Percentiles rank a stretch among this genome's conserved stretches.
Conservation (phyloP, 371 early-diverging fungal species). For the Sporodiniella umbellata region DNA sequence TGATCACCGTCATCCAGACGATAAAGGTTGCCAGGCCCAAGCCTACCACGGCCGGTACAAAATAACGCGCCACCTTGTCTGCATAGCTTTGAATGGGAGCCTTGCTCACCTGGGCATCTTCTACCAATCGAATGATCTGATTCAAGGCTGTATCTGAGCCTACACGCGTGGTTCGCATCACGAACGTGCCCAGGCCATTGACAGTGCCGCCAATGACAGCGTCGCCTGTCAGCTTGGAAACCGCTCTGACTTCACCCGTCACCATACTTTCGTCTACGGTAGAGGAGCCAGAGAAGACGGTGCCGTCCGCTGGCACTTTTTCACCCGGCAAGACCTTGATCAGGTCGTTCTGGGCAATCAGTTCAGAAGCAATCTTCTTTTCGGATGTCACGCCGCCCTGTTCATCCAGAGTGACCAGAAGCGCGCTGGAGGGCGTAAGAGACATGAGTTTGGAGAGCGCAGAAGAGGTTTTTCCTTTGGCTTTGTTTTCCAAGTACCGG, state of each 20-base stretch:
- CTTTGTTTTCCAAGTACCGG: constrained; percentile 86
- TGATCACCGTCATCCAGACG: constrained; percentile 71
- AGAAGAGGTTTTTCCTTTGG: constrained; percentile 87
- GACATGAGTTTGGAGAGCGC: constrained; percentile 86
- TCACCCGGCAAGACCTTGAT: constrained; percentile 90
- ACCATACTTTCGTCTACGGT: constrained; percentile 96
- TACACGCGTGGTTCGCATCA: constrained; percentile 66
- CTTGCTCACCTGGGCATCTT: constrained; percentile 79
- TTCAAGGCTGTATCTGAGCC: constrained; percentile 77
- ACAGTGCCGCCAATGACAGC: constrained; percentile 89
- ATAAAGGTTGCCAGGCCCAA: constrained; percentile 72
- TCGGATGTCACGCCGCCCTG: constrained; percentile 48
- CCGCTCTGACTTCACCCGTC: constrained; percentile 94
- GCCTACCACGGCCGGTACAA: constrained; percentile 83
- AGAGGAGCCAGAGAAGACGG: constrained; percentile 72
- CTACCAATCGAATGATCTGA: constrained; percentile 85
- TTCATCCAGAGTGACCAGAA: constrained; percentile 31
- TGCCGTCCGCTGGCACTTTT: constrained; percentile 89
- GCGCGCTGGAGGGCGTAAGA: constrained; percentile 70
- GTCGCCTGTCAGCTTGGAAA: constrained; percentile 68
- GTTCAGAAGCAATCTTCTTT: constrained; percentile 21
- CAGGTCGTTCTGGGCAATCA: constrained; percentile 76
- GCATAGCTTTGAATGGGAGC: constrained; percentile 83
- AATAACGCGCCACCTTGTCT: constrained; percentile 78
- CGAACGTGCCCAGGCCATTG: constrained; percentile 74